Conservation (phyloP, 805 yeast genomes). For the Monosporozyma solicola region DNA sequence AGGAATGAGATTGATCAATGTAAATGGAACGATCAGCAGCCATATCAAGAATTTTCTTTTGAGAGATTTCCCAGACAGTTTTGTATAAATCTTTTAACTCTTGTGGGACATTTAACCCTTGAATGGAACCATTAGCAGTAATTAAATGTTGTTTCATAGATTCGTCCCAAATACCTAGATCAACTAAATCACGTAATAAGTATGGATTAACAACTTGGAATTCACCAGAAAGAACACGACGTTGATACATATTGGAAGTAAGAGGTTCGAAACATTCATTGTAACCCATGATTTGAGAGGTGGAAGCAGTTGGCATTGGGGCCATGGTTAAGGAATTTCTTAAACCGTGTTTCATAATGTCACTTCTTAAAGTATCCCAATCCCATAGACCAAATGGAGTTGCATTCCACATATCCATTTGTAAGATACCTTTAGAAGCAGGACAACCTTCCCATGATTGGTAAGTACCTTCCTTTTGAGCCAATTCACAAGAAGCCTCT, state of each 20-base stretch:
- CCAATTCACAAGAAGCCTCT: slow-evolving; percentile 78
- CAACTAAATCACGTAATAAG: slow-evolving; percentile 68
- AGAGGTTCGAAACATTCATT: slow-evolving; percentile 94
- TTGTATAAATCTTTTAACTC: slow-evolving; percentile 69
- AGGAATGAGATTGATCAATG: slow-evolving; percentile 84
- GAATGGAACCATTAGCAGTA: slow-evolving; percentile 74
- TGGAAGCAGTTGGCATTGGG: slow-evolving; percentile 97
- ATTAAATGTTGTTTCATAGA: slow-evolving; percentile 68
- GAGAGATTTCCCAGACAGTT: slow-evolving; percentile 95
- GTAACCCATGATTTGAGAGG: slow-evolving; percentile 88
- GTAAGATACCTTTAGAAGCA: slow-evolving; percentile 72
- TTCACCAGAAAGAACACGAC: slow-evolving; percentile 88
- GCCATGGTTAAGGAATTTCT: slow-evolving; percentile 84
- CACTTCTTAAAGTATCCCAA: slow-evolving; percentile 61
- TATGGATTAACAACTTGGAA: slow-evolving; percentile 84
- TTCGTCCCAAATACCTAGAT: slow-evolving; percentile 72
- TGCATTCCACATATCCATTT: slow-evolving; percentile 78
- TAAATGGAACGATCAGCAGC: slow-evolving; percentile 76
- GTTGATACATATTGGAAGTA: slow-evolving; percentile 81
- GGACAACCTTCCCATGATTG: slow-evolving; percentile 76
- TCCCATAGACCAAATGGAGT: slow-evolving; percentile 75
- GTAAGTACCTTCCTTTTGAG: slow-evolving; percentile 58
- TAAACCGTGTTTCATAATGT: slow-evolving; percentile 55
- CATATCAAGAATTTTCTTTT: slow-evolving; percentile 72
- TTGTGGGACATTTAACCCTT: slow-evolving; percentile 61